Conservation (phyloP, 352 stramenopile genomes). For the Halophytophthora batemanensis region DNA sequence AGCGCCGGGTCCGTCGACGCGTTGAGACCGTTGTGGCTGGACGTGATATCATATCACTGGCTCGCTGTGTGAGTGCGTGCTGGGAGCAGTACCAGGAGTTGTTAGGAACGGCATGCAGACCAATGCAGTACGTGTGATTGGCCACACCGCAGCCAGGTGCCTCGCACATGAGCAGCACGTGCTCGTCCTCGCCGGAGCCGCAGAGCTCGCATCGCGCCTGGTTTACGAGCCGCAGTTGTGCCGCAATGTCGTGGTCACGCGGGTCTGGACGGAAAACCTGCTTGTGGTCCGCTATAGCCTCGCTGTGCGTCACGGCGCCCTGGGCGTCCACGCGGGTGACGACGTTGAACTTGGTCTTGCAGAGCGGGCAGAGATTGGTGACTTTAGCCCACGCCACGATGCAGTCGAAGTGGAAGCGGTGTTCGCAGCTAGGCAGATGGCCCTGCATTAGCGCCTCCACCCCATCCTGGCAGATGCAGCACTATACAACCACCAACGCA, state of each 20-base stretch:
- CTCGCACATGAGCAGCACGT: slow-evolving; percentile 80
- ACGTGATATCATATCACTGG: slow-evolving; percentile 57
- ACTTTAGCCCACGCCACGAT: slow-evolving; percentile 80
- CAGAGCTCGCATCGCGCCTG: slow-evolving; percentile 69
- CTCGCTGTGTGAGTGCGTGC: slow-evolving; percentile 35
- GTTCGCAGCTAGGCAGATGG: slow-evolving; percentile 56
- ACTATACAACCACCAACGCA: slow-evolving; percentile 31
- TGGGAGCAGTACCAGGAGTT: slow-evolving; percentile 70
- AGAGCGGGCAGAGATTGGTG: slow-evolving; percentile 82
- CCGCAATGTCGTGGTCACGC: slow-evolving; percentile 59
- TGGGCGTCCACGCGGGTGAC: slow-evolving; percentile 41
- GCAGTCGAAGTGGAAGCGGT: slow-evolving; percentile 86
- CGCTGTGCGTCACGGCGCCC: slow-evolving; percentile 32
- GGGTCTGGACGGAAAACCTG: slow-evolving; percentile 66
- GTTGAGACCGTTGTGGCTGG: slow-evolving; percentile 61
- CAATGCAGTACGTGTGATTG: slow-evolving; percentile 77
- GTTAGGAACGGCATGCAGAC: slow-evolving; percentile 47
- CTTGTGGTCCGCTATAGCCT: slow-evolving; percentile 46
- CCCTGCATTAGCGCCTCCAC: slow-evolving; percentile 53
- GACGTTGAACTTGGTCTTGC: slow-evolving; percentile 68
- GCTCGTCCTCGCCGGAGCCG: slow-evolving; percentile 72
- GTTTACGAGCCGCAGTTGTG: slow-evolving; percentile 67
- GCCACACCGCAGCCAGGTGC: slow-evolving; percentile 52
- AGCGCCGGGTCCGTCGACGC: slow-evolving; percentile 47
- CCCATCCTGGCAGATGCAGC: slow-evolving; percentile 79